phyloP scores from a whole-genome alignment of 768 basidiomycete species.

The Phaeolepiota aurea region DNA sequence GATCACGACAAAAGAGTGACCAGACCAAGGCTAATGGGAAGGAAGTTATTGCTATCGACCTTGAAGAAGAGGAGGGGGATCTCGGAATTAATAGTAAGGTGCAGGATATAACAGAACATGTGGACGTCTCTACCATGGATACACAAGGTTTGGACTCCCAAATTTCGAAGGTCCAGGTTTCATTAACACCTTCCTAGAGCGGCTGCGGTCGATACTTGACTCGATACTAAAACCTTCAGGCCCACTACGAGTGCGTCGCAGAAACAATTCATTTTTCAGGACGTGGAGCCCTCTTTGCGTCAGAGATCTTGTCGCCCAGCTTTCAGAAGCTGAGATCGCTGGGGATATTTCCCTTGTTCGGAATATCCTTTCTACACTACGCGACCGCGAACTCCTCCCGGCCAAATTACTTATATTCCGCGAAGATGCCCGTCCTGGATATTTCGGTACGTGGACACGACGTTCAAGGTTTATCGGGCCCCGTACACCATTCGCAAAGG shows the following conservation, averaged over 20 bases:
- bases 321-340: constrained; percentile 72
- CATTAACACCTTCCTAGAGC: constrained; percentile 19
- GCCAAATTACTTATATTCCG: constrained; percentile 80
- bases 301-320: constrained; percentile 43
- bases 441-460: constrained; percentile 91
- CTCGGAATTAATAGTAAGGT: no score
- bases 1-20: constrained; percentile 19
- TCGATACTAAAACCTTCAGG: constrained; percentile 20
- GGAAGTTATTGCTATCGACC: constrained; percentile 58
- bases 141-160: constrained; percentile 26
- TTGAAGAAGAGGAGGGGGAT: constrained; percentile 25
- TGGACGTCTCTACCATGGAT: constrained; percentile 24
- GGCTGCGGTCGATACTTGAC: constrained; percentile 26
- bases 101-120: constrained; percentile 9
- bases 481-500: constrained; percentile 74
- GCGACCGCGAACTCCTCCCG: constrained; percentile 53
- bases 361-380: constrained; percentile 49
- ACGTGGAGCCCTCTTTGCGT: constrained; percentile 28
- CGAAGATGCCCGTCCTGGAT: constrained; percentile 84
- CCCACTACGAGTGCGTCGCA: constrained; percentile 10
- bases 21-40: constrained; percentile 10
- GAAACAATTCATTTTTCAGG: constrained; percentile 16
- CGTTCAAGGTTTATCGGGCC: constrained; percentile 73
- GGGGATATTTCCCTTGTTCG: constrained; percentile 68
- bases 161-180: background rate